Evolutionary conservation across 139 green algal genomes (phyloP), one percentile per base, ranked within the genome.

Genomic region (Edaphochlamys debaryana): DNA sequence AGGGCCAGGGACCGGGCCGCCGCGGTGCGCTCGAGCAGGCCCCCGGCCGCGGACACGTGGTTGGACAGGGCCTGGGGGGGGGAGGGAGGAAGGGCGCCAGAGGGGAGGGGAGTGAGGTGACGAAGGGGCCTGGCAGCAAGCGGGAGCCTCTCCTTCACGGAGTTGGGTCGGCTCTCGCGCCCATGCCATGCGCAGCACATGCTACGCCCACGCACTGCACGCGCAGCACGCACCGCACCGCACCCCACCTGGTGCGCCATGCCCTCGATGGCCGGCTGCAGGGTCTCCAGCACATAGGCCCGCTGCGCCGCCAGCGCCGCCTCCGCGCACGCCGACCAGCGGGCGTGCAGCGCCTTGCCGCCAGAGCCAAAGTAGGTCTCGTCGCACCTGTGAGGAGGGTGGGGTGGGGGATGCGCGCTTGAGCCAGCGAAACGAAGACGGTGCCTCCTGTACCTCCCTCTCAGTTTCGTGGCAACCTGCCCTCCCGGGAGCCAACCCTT

Each of bases 331-430:
- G 29, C 29, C 4, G 4, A 9, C 32, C 48, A 58, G 41, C 41
- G 36, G 4, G 40, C 6, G 70, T 78, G 32, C 70, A 78, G n/a
- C 32, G 48, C 70, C 32, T 19, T 22, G 32, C 45, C 19, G 70
- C 70, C 70, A 1, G 25, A 20, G 32, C 48, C 70, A 17, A 78
- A 45, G 48, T 78, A 78, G 23, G 48, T n/a, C 70, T 78, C 70
- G 32, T 78, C 70, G 32, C 13, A 32, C n/a, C 70, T 78, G 45
- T 3, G 19, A 23, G 37, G 38, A 2, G 67, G 23, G 3, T 11
- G 67, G 64, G 69, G 42, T 11, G 29, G 34, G 13, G 8, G 9
- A 22, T 5, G 29, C 29, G 4, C 6, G 6, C 2, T 30, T 0
- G 69, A 54, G 45, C n/a, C n/a, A n/a, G 45, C 11, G 45, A 54